These are phyloP conservation scores for Diddensiella caesifluorescens DNA, from an alignment of 805 yeast species.

Conservation along the genomic window DNA sequence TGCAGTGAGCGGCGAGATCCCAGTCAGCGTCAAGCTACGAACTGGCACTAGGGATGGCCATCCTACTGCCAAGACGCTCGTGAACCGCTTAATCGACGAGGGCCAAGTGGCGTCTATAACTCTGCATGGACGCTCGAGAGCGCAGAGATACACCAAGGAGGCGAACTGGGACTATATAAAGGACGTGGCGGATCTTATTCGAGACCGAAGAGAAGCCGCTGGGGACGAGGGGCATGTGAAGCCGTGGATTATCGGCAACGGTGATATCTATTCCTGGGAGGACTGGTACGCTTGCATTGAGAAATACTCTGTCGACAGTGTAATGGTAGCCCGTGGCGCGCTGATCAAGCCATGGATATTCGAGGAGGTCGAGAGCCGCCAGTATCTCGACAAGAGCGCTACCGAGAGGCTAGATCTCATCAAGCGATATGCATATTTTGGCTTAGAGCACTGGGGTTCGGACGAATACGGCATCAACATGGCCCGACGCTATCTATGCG, in stretches of 20 bases:
- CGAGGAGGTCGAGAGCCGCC: slow-evolving; percentile 87
- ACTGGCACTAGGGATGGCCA: slow-evolving; percentile 83
- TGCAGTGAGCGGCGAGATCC: slow-evolving; percentile 81
- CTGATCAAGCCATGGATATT: slow-evolving; percentile 98
- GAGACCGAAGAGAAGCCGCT: slow-evolving; percentile 48
- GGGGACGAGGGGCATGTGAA: slow-evolving; percentile 51
- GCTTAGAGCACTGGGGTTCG: slow-evolving; percentile 96
- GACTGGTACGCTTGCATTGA: slow-evolving; percentile 78
- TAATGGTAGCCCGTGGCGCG: slow-evolving; percentile 98
- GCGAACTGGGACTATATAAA: slow-evolving; percentile 92
- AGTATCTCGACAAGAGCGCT: slow-evolving; percentile 86
- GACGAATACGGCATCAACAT: slow-evolving; percentile 90
- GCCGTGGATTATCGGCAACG: slow-evolving; percentile 88
- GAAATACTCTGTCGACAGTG: slow-evolving; percentile 75
- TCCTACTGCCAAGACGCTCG: slow-evolving; percentile 80
- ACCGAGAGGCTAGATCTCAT: slow-evolving; percentile 79
- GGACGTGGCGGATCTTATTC: slow-evolving; percentile 63
- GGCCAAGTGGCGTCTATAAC: slow-evolving; percentile 88
- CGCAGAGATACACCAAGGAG: slow-evolving; percentile 84
- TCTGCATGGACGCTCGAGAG: slow-evolving; percentile 92
- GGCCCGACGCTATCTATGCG: slow-evolving; percentile 88
- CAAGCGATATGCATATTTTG: slow-evolving; percentile 64
- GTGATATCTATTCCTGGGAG: slow-evolving; percentile 80
- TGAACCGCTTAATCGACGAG: slow-evolving; percentile 64
- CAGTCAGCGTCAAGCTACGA: slow-evolving; percentile 86